Evolutionary conservation across 1,284 basidiomycete species (phyloP), one percentile per base, ranked within the genome.

Genomic region (Cryptococcus deneoformans): DNA sequence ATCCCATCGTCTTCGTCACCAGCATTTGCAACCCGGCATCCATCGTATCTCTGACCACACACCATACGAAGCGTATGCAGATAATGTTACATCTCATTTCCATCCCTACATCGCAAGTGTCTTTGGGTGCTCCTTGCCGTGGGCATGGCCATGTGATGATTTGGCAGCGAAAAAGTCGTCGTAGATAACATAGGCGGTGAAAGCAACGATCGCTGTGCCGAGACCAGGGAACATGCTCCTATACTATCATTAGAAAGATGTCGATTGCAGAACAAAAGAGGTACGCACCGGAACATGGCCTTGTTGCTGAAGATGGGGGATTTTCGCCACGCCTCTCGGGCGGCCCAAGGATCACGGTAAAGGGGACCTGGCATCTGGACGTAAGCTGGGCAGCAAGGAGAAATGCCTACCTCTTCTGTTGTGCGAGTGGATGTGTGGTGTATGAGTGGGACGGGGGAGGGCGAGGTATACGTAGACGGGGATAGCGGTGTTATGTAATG

Each of bases 261-360:
- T 47, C 46, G 12, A 37, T 50, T 42, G 16, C 29, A 29, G 40
- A 16, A 36, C 14, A 5, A 34, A 24, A 47, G 11, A 12, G 12
- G 8, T 16, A 66, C 71, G 56, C 52, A 78, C 77, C 70, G 60
- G 71, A 95, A 87, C 89, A 92, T 90, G 66, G 85, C 83, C 56
- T 87, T 84, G 68, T 87, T 90, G 59, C 85, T 83, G 82, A 96
- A 96, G 66, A 94, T 85, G 46, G 89, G 86, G 71, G 86, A 86
- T 78, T 87, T 92, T 70, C 92, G 84, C 92, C 92, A 97, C 53
- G 92, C 90, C 73, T 97, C 92, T 61, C 87, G 82, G 80, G 90
- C 92, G 24, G 90, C 90, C 93, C 92, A 96, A 53, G 92, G 91
- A 76, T 97, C 92, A 77, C 90, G 86, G 76, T 87, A 94, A 55